Evolutionary conservation across 371 early-diverging fungal species (phyloP).

Genomic region (Apophysomyces elegans): DNA sequence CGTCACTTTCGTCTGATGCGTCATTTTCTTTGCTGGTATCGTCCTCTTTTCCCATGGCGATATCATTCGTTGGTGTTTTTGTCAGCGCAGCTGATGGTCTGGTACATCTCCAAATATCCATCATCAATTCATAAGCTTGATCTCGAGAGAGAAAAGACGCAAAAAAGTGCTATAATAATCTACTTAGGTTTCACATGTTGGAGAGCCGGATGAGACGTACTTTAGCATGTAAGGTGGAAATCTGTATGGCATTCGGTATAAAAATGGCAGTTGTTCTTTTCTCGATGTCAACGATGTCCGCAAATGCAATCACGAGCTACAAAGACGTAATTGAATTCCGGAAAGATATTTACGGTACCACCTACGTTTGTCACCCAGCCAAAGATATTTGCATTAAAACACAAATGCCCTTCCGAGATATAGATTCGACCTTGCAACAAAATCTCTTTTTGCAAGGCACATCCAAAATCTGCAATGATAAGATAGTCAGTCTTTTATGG

Average conservation of each 20-base stretch:
- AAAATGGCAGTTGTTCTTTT: constrained; percentile 79
- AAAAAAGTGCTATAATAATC: constrained; percentile 64
- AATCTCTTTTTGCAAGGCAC: constrained; percentile 93
- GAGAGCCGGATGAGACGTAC: constrained; percentile 16
- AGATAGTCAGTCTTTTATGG: background rate
- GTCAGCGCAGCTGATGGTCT: constrained; percentile 9
- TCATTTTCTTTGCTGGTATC: constrained; percentile 12
- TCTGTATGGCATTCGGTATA: constrained; percentile 86
- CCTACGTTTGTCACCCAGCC: constrained; percentile 93
- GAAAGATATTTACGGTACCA: background rate
- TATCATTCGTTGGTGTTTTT: background rate
- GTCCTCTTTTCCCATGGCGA: background rate
- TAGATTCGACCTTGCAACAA: constrained; percentile 91
- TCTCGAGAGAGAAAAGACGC: constrained; percentile 85
- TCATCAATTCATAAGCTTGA: constrained; percentile 71
- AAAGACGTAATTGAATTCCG: background rate
- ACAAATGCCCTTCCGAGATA: constrained; percentile 83
- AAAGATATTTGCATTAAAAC: constrained; percentile 95
- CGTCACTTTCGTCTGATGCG: constrained; percentile 5
- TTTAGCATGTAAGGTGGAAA: constrained; percentile 75
- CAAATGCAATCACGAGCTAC: constrained; percentile 81
- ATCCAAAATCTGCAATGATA: constrained; percentile 74
- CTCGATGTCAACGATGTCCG: constrained; percentile 83
- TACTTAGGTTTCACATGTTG: background rate
- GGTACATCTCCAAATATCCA: constrained; percentile 68